Conservation (phyloP, 2,329 filamentous ascomycete species). For the Lachnellula cervina region DNA sequence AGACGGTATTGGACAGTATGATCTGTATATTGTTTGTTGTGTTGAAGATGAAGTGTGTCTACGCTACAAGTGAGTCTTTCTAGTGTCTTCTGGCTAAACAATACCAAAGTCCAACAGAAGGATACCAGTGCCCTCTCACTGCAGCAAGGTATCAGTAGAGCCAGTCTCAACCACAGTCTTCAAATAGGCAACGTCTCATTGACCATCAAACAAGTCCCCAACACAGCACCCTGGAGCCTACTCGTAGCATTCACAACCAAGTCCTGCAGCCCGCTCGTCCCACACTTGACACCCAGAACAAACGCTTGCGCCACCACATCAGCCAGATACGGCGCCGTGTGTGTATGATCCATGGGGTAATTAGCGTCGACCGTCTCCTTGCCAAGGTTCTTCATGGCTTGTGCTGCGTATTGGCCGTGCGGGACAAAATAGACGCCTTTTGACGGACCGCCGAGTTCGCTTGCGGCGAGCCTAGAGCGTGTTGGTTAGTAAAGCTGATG, state of each 20-base stretch:
- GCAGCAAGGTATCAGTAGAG: no score
- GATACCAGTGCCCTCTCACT: no score
- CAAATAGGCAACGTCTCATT: constrained; percentile 17
- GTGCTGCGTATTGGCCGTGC: constrained; percentile 20
- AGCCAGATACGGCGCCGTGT: constrained; percentile 51
- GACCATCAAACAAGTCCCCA: constrained; percentile 16
- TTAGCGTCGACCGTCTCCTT: constrained; percentile 41
- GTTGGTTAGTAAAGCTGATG: not conserved
- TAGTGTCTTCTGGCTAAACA: no score
- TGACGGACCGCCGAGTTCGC: constrained; percentile 16
- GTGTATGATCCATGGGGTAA: constrained; percentile 55
- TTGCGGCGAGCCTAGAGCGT: constrained; percentile 11
- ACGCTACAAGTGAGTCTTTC: no score
- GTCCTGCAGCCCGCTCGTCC: constrained; percentile 9
- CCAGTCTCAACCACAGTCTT: not conserved
- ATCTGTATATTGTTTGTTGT: no score
- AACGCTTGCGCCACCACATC: constrained; percentile 51
- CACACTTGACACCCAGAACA: constrained; percentile 22
- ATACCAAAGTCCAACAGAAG: no score
- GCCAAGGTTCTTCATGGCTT: constrained; percentile 34
- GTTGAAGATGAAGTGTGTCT: no score
- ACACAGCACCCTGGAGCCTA: constrained; percentile 12
- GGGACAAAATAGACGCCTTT: constrained; percentile 20
- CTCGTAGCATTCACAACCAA: constrained; percentile 17
- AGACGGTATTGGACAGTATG: no score